Percentiles rank a stretch among this genome's conserved stretches.
Conservation (phyloP, 129 eudicot genomes). For the Pseudognaphalium luteoalbum region DNA sequence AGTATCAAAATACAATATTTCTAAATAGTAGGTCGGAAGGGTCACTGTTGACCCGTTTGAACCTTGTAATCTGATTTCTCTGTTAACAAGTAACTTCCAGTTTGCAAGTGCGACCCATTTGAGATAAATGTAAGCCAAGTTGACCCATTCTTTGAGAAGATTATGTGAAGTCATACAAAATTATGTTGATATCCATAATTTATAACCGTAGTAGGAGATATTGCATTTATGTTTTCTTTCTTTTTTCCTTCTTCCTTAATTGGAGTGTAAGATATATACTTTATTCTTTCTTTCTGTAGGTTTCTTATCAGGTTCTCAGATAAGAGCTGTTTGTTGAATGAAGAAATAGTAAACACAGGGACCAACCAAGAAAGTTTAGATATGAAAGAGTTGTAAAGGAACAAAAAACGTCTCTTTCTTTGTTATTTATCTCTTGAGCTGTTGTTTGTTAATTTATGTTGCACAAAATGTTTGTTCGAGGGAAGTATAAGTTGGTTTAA, state of each 20-base stretch:
- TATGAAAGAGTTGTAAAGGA: constrained; percentile 24
- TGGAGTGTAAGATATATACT: neutral
- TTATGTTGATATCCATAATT: neutral
- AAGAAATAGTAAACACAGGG: neutral
- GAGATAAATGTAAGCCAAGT: neutral
- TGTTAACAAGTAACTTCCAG: neutral
- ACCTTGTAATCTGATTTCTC: too few species aligned
- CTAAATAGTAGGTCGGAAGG: neutral
- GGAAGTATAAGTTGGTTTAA: neutral
- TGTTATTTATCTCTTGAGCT: neutral
- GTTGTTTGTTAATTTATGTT: constrained; percentile 19
- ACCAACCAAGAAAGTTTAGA: constrained; percentile 16
- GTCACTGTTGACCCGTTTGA: neutral
- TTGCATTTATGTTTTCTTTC: neutral
- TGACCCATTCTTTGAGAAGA: neutral
- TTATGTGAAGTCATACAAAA: neutral
- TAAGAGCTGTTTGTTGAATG: constrained; percentile 11
- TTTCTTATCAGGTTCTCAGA: constrained; percentile 19
- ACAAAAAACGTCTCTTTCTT: constrained; percentile 5
- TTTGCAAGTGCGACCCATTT: neutral
- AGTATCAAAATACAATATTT: neutral
- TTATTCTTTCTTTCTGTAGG: neutral
- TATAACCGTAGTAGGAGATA: neutral
- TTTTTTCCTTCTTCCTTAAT: neutral
- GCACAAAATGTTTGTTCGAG: neutral